phyloP scores from a whole-genome alignment of 2,329 filamentous ascomycete genomes.

The Epichloe brachyelytri region DNA sequence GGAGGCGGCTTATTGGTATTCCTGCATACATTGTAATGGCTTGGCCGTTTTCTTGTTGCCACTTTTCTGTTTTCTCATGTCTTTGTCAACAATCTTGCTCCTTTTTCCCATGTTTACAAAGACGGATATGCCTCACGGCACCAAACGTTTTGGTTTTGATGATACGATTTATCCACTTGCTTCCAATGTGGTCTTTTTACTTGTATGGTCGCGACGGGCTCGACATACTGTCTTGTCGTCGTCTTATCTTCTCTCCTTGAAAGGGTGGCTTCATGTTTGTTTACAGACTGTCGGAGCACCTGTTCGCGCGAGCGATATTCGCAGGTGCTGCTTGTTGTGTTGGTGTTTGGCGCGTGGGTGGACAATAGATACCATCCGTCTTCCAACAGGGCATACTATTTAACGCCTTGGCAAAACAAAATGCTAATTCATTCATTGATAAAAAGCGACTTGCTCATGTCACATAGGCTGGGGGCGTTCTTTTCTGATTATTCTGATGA shows the following conservation, averaged over 20 bases:
- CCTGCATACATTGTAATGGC: slow-evolving; percentile 4
- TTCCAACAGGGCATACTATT: background rate
- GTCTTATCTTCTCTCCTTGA: background rate
- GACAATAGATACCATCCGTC: background rate
- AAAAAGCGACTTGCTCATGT: background rate
- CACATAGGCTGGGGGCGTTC: no score
- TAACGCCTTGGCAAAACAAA: slow-evolving; percentile 1
- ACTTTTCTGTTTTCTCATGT: slow-evolving; percentile 7
- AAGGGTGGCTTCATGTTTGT: background rate
- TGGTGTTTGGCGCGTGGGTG: slow-evolving; percentile 5
- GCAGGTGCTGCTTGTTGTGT: background rate
- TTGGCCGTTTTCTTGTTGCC: slow-evolving; percentile 8
- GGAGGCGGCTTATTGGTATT: background rate
- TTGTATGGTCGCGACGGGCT: slow-evolving; percentile 7
- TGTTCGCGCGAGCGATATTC: slow-evolving; percentile 3
- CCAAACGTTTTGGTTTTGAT: slow-evolving; percentile 16
- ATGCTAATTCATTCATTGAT: slow-evolving; percentile 3
- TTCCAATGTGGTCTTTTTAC: slow-evolving; percentile 7
- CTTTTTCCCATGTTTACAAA: slow-evolving; percentile 15
- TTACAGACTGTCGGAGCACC: slow-evolving; percentile 2
- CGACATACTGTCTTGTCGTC: slow-evolving; percentile 3
- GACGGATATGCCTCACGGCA: slow-evolving; percentile 28
- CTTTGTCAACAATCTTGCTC: slow-evolving; percentile 3
- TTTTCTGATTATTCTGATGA: no score
- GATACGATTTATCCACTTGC: background rate